Base-by-base conservation (phyloP, 2,329 filamentous ascomycete genomes). In the Sclerotinia spermophila region DNA sequence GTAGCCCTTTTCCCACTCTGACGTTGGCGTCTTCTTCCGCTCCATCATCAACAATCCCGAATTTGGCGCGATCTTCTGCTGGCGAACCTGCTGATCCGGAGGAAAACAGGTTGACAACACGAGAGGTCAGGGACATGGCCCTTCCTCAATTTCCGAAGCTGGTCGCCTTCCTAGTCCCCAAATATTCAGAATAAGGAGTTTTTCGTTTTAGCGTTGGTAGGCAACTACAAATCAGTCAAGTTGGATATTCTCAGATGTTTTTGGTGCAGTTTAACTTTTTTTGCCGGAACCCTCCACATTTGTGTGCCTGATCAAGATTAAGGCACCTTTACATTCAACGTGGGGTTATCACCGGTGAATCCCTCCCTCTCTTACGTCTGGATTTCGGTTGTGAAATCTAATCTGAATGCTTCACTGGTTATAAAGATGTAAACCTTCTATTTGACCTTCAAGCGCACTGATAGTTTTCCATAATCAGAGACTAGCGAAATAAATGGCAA, bases 71-170 rank as follows among this genome's bases (percentile, higher is more conserved):
- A 71, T 75, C 66, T 69, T 74, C 68, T 72, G 71, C 70, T 65
- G 74, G 71, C 48, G 72, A 65, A 59, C 59, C 73, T 70, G 76
- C 70, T 73, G 77, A 74, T 74, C 73, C 74, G 58, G 81, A 79
- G 81, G 84, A 81, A 80, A 87, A 85, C 79, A 86, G 79, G 79
- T 81, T 83, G 78, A 82, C 80, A 77, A 87, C 81, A 75, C 83
- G 82, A 79, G 85, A 86, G 79, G 83, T 83, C 81, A 86, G 81
- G 83, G 85, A 87, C 86, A 87, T 88, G 82, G 82, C 84, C 79
- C 78, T 78, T 75, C 76, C 77, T 78, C 77, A 75, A 70, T 72
- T 75, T 45, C 33, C 17, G n/a, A 70, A 59, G n/a, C 40, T 40
- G 33, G 44, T 67, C 62, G 13, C 68, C 68, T 70, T 67, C 62